Evolutionary conservation across 768 basidiomycete genomes (phyloP), one percentile per base, ranked within the genome.

Genomic region (Russula sp.): DNA sequence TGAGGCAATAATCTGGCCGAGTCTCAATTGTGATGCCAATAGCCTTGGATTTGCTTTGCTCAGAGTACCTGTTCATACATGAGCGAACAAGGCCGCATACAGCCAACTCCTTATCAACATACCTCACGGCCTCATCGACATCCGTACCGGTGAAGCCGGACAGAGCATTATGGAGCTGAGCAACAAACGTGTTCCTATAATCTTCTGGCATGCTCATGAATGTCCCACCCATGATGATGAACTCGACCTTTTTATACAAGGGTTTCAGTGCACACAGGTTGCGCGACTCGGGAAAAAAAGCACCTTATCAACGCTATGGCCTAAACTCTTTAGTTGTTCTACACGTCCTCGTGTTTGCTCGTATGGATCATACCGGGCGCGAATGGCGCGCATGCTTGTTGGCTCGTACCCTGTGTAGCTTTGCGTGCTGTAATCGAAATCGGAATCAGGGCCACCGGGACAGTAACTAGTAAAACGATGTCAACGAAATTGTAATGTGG

Each of bases 191-290:
- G 63, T 84, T 85, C 63, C 97, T 83, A 72, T 99, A 98, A 48
- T 93, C 91, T 73, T 98, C 94, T 41, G 95, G 90, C 89, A 98
- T 96, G 70, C 95, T 98, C 94, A 99, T 98, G 74, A 99, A 99
- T 11, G 97, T 99, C 48, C 97, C 97, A 25, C 97, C 97, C 97
- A 98, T 98, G 64, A 96, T 81, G 66, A 97, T 98, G 67, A 87
- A 89, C 68, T 92, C 90, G 35, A 93, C 87, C 90, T 39, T 53
- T 42, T 39, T 25, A 32, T 35, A 25, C 42, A 41, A 53, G 13
- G 56, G 34, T 18, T 13, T 25, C n/a, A 42, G 51, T 8, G 43
- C 14, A 42, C 39, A n/a, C 8, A 1, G 18, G 22, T 22, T 5
- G 41, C 2, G n/a, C 5, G 18, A 38, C 25, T 29, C 25, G 3